These are phyloP conservation scores for Naganishia cerealis DNA, from an alignment of 1,284 basidiomycete genomes.

Conservation along the genomic window DNA sequence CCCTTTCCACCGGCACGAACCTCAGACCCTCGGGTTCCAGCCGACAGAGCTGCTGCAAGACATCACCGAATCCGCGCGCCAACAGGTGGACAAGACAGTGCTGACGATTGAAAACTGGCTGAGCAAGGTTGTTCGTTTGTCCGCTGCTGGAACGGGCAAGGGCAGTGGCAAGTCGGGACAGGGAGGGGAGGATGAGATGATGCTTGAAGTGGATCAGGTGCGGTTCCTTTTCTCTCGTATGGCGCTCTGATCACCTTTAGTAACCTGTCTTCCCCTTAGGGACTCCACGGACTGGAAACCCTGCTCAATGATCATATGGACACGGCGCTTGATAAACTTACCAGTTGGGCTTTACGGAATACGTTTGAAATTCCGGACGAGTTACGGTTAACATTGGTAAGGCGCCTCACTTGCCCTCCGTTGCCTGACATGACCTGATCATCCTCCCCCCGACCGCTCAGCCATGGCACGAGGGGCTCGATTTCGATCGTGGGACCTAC, in stretches of 20 bases:
- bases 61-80: slow-evolving; percentile 46
- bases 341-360: slow-evolving; percentile 51
- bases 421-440: not conserved
- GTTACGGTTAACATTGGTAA: slow-evolving; percentile 49
- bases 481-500: slow-evolving; percentile 51
- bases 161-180: not conserved
- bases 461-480: slow-evolving; percentile 53
- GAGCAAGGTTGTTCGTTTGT: slow-evolving; percentile 27
- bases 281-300: slow-evolving; percentile 52
- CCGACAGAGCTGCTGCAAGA: slow-evolving; percentile 45
- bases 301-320: slow-evolving; percentile 52
- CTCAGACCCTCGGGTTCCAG: slow-evolving; percentile 47
- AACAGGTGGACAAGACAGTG: slow-evolving; percentile 42
- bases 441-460: slow-evolving; percentile 27
- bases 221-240: not conserved
- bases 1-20: not conserved
- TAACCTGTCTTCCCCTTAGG: slow-evolving; percentile 34
- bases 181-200: slow-evolving; percentile 18
- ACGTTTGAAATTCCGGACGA: slow-evolving; percentile 51
- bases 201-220: slow-evolving; percentile 29
- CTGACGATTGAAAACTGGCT: slow-evolving; percentile 44
- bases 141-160: slow-evolving; percentile 1
- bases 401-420: slow-evolving; percentile 21
- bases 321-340: slow-evolving; percentile 52
- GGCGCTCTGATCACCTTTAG: not conserved